phyloP scores from a whole-genome alignment of 1,284 basidiomycete species.

The Ustilago bromivora region DNA sequence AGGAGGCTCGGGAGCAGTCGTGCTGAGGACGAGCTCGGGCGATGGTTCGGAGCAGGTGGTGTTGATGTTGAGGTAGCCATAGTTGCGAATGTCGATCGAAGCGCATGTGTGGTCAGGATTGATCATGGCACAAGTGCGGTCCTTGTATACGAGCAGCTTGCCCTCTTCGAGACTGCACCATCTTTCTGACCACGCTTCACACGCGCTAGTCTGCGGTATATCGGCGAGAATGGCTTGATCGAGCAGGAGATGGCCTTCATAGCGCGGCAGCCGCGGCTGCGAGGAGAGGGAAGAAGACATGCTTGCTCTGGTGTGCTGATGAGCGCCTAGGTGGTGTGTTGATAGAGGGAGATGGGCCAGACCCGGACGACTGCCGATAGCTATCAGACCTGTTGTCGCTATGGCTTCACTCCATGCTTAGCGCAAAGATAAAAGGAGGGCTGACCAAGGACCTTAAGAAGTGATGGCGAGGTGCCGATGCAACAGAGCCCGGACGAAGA shows the following conservation, averaged over 20 bases:
- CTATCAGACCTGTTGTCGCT: neutral
- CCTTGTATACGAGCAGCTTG: slow-evolving; percentile 38
- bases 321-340: no score
- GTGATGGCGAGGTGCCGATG: no score
- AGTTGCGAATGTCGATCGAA: slow-evolving; percentile 28
- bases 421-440: no score
- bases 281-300: slow-evolving; percentile 6
- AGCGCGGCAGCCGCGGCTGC: slow-evolving; percentile 27
- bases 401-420: no score
- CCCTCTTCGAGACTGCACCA: slow-evolving; percentile 50
- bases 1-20: slow-evolving; percentile 4
- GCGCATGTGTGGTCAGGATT: slow-evolving; percentile 19
- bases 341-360: neutral
- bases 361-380: neutral
- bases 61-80: slow-evolving; percentile 9
- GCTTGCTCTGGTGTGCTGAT: neutral
- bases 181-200: slow-evolving; percentile 32
- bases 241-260: slow-evolving; percentile 35
- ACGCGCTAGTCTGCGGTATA: slow-evolving; percentile 17
- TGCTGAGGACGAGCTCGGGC: slow-evolving; percentile 22
- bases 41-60: neutral
- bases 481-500: neutral
- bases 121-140: slow-evolving; percentile 39
- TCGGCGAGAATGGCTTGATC: slow-evolving; percentile 22
- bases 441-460: no score